Evolutionary conservation across 2,329 filamentous ascomycete genomes (phyloP).

Genomic region (Pseudopyricularia javanii): DNA sequence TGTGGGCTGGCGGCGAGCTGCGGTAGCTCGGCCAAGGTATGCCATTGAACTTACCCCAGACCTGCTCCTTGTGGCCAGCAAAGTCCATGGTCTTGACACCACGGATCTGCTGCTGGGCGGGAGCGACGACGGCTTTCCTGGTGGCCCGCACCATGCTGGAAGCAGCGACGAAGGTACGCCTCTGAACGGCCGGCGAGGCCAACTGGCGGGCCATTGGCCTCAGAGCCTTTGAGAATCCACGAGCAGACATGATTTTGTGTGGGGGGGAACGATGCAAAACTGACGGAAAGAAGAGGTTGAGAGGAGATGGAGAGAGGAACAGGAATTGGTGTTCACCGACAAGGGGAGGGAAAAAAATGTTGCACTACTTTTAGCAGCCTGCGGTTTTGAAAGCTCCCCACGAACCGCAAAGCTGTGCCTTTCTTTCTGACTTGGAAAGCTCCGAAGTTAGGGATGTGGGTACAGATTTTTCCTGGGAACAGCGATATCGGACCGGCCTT

Average conservation of each 20-base stretch:
- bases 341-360: background rate
- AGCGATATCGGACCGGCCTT: slow-evolving; percentile 1
- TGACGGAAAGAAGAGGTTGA: slow-evolving; percentile 6
- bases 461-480: background rate
- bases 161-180: slow-evolving; percentile 50
- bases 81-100: slow-evolving; percentile 99
- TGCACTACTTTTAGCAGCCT: no score
- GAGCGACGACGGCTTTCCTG: slow-evolving; percentile 33
- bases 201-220: slow-evolving; percentile 54
- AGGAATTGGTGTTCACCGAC: background rate
- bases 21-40: background rate
- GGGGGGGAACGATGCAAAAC: slow-evolving; percentile 6
- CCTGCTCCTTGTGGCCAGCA: slow-evolving; percentile 85
- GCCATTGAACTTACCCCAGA: slow-evolving; percentile 57
- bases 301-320: slow-evolving; percentile 12
- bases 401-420: background rate
- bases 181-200: slow-evolving; percentile 45
- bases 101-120: slow-evolving; percentile 52
- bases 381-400: no score
- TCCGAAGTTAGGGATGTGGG: slow-evolving; percentile 1
- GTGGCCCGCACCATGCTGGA: slow-evolving; percentile 41
- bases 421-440: background rate
- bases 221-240: slow-evolving; percentile 58
- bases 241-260: slow-evolving; percentile 57
- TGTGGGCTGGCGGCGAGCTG: background rate